Evolutionary conservation across 352 stramenopile genomes (phyloP).

Genomic region (Pythium phragmitis): DNA sequence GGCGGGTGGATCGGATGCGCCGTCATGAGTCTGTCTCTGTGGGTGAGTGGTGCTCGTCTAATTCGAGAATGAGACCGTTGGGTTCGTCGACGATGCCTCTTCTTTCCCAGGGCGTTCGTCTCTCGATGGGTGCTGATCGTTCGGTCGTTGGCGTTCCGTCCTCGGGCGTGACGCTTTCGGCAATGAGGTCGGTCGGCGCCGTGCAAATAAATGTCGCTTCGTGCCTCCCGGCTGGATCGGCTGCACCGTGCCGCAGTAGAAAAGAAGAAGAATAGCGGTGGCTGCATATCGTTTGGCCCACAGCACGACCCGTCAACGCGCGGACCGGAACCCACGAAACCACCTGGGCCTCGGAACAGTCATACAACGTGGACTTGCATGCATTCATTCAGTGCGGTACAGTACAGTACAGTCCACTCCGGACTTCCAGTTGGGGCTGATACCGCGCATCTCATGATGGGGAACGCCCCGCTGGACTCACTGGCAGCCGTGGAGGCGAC

Average conservation of each 20-base stretch:
- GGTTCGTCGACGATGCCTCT: not conserved
- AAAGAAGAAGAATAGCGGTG: not conserved
- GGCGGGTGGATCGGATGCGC: not conserved
- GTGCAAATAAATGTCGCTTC: no score
- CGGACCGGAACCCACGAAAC: not conserved
- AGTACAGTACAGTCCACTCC: not conserved
- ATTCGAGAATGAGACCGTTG: not conserved
- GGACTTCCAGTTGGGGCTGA: no score
- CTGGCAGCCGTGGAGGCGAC: no score
- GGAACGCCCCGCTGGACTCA: not conserved
- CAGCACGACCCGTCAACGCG: no score
- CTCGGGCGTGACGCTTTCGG: no score
- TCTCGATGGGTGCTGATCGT: no score
- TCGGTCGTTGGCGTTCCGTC: no score
- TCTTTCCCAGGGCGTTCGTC: not conserved
- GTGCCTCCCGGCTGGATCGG: not conserved
- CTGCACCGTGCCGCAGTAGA: not conserved
- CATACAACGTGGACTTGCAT: not conserved
- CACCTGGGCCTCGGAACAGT: not conserved
- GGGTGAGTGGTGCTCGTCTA: not conserved
- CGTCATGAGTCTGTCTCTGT: not conserved
- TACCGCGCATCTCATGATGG: not conserved
- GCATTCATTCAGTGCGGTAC: not conserved
- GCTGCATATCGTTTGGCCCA: no score
- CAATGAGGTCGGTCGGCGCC: no score